phyloP scores from a whole-genome alignment of 2,329 filamentous ascomycete species.

The Claviceps sp. region DNA sequence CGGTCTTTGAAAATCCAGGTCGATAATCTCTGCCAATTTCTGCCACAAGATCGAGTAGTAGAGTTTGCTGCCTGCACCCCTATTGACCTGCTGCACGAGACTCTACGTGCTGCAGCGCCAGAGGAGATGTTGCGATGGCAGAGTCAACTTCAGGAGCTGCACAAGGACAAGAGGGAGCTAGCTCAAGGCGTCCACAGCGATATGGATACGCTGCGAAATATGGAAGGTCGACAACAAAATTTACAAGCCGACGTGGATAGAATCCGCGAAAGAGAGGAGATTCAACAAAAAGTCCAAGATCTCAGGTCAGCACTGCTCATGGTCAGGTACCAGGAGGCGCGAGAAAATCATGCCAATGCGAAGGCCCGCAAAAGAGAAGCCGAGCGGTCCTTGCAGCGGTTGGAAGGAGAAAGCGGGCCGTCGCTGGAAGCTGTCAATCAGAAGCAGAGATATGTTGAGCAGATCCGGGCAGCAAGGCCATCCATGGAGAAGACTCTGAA shows the following conservation, averaged over 20 bases:
- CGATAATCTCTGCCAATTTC: slow-evolving; percentile 93
- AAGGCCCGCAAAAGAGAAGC: slow-evolving; percentile 44
- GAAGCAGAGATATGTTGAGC: slow-evolving; percentile 53
- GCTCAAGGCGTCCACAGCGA: slow-evolving; percentile 45
- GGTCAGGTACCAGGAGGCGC: slow-evolving; percentile 47
- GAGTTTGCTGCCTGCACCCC: slow-evolving; percentile 81
- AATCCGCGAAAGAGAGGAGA: slow-evolving; percentile 58
- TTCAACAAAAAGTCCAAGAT: slow-evolving; percentile 49
- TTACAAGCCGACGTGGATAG: slow-evolving; percentile 75
- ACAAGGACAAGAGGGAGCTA: slow-evolving; percentile 52
- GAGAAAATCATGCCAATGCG: slow-evolving; percentile 31
- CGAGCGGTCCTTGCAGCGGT: slow-evolving; percentile 38
- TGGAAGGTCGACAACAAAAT: slow-evolving; percentile 60
- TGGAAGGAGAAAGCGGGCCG: slow-evolving; percentile 51
- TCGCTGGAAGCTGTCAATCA: slow-evolving; percentile 52
- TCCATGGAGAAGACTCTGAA: slow-evolving; percentile 41
- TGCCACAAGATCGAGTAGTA: slow-evolving; percentile 90
- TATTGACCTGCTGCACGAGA: slow-evolving; percentile 70
- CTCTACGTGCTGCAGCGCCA: slow-evolving; percentile 75
- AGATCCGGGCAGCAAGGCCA: slow-evolving; percentile 41
- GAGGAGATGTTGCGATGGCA: slow-evolving; percentile 72
- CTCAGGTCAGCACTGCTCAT: slow-evolving; percentile 54
- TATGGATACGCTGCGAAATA: slow-evolving; percentile 46
- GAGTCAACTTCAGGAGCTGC: slow-evolving; percentile 54
- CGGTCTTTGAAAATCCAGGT: slow-evolving; percentile 76